A percentile compares a stretch with the other conserved stretches of the same genome.
Evolutionary conservation across 345 rosid species (phyloP).

Genomic region (Rhizophora apiculata): DNA sequence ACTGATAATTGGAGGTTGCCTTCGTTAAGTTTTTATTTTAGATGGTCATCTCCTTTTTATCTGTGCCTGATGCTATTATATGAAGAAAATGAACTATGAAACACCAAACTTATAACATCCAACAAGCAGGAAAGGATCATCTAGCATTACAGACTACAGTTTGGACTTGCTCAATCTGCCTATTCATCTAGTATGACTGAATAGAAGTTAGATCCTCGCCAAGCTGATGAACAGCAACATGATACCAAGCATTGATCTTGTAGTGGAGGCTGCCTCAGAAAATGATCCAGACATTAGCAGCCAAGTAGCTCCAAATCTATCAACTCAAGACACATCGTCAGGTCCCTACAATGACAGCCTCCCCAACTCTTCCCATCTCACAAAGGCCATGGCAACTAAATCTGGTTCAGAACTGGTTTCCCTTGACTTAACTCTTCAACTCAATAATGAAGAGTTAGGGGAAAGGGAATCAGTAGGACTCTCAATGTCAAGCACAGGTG

Average conservation of each 20-base stretch:
- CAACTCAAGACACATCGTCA: conserved; percentile 33
- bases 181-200: neutral
- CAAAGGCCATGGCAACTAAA: conserved; percentile 12
- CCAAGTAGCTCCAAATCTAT: conserved; percentile 67
- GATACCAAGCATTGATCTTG: conserved; percentile 53
- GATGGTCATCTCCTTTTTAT: no score
- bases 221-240: conserved; percentile 28
- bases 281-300: conserved; percentile 49
- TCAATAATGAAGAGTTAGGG: conserved; percentile 12
- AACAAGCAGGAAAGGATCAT: conserved; percentile 18
- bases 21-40: neutral
- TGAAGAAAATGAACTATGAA: conserved; percentile 3
- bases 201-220: conserved; percentile 3
- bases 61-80: neutral
- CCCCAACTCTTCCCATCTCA: conserved; percentile 21
- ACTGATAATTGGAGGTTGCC: neutral
- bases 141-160: conserved; percentile 7
- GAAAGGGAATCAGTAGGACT: conserved; percentile 29
- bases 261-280: conserved; percentile 51
- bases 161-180: neutral
- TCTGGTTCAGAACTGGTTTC: conserved; percentile 19
- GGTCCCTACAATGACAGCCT: conserved; percentile 39
- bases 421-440: conserved; percentile 22
- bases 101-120: neutral
- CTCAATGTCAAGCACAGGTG: conserved; percentile 60